Evolutionary conservation across 441 rosid genomes (phyloP).

Genomic region (Lepidium campestre): DNA sequence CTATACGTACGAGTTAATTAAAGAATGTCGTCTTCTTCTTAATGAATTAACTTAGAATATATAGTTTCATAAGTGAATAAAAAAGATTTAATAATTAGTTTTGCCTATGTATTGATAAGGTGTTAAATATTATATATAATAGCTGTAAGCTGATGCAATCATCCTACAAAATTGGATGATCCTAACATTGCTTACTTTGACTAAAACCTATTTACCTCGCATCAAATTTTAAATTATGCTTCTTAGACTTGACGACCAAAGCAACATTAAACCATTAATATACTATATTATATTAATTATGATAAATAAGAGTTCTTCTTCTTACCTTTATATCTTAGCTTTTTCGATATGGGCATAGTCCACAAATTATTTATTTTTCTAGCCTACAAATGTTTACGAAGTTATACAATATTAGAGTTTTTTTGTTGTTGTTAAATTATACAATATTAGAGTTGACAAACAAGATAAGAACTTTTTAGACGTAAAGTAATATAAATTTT

Average conservation of each 20-base stretch:
- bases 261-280: background rate
- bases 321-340: background rate
- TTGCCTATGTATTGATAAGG: background rate
- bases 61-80: background rate
- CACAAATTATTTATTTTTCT: background rate
- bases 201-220: conserved; percentile 6
- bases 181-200: conserved; percentile 14
- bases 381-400: background rate
- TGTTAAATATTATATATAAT: background rate
- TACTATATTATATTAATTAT: background rate
- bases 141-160: conserved; percentile 23
- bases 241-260: conserved; percentile 8
- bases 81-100: background rate
- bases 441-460: background rate
- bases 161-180: conserved; percentile 22
- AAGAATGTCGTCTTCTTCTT: background rate
- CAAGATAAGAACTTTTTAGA: background rate
- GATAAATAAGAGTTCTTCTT: background rate
- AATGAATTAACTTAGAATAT: background rate
- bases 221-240: background rate
- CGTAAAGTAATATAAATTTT: background rate
- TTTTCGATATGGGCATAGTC: background rate
- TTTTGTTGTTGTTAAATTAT: too few relatives aligned
- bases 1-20: background rate
- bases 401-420: too few relatives aligned